phyloP scores from a whole-genome alignment of 345 rosid species.

The Ricinus communis region DNA sequence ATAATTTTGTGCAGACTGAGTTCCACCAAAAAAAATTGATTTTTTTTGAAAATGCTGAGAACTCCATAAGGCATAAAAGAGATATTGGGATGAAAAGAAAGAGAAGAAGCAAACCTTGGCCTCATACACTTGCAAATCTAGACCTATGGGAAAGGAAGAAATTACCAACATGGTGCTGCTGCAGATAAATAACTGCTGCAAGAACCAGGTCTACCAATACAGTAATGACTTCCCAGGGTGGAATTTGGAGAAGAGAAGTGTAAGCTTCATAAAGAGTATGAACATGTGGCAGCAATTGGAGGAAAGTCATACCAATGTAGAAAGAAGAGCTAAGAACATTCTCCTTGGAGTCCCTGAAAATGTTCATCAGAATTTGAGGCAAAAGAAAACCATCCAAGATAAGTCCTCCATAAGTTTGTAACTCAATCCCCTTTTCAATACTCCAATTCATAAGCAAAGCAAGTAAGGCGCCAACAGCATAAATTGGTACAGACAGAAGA shows the following conservation, averaged over 20 bases:
- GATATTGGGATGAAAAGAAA: too few relatives aligned
- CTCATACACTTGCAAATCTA: background rate
- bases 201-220: background rate
- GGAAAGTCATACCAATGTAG: conserved; percentile 10
- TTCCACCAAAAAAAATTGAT: too few relatives aligned
- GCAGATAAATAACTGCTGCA: background rate
- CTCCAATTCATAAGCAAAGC: background rate
- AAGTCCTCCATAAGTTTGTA: background rate
- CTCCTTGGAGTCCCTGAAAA: conserved; percentile 9
- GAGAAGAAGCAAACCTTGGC: too few relatives aligned
- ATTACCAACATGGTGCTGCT: background rate
- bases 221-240: background rate
- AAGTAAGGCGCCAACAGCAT: background rate
- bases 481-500: background rate
- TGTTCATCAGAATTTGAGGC: conserved; percentile 21
- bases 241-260: background rate
- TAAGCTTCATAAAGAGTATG: conserved; percentile 5
- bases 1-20: too few relatives aligned
- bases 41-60: too few relatives aligned
- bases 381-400: conserved; percentile 8
- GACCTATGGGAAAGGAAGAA: background rate
- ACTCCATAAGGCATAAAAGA: too few relatives aligned
- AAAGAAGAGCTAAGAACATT: background rate
- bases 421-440: background rate
- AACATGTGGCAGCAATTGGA: background rate